A percentile compares a stretch with the other conserved stretches of the same genome.
Evolutionary conservation across 352 stramenopile genomes (phyloP).

Genomic region (Phytophthora cryptogea): DNA sequence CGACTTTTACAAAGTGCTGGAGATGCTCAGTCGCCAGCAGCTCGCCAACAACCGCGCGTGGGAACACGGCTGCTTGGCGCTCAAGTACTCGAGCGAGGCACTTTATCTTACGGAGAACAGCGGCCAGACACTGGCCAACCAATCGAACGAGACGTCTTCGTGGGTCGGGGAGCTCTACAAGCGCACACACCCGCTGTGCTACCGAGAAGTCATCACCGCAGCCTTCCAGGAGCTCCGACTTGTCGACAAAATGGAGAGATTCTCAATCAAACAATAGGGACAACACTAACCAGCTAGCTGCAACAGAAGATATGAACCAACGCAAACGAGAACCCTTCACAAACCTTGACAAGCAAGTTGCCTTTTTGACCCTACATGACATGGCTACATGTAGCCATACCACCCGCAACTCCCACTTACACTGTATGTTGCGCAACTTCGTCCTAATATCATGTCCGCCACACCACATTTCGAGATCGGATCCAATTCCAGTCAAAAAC

Average conservation of each 20-base stretch:
- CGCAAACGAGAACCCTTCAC: background rate
- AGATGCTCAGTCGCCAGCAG: conserved; percentile 52
- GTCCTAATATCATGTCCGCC: background rate
- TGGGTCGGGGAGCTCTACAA: conserved; percentile 59
- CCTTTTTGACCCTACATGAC: background rate
- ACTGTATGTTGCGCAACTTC: background rate
- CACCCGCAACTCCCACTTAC: background rate
- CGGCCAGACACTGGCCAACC: conserved; percentile 42
- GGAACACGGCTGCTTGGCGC: conserved; percentile 49
- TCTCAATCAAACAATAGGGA: conserved; percentile 24
- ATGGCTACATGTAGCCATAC: too few species aligned
- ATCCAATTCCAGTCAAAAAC: conserved; percentile 14
- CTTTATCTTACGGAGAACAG: conserved; percentile 51
- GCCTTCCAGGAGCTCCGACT: conserved; percentile 50
- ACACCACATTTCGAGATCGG: background rate
- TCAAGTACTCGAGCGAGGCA: conserved; percentile 47
- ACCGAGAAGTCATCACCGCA: conserved; percentile 50
- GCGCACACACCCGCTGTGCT: conserved; percentile 53
- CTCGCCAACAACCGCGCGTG: conserved; percentile 42
- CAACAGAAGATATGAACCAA: conserved; percentile 10
- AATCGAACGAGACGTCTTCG: conserved; percentile 45
- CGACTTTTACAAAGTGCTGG: conserved; percentile 62
- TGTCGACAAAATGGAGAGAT: conserved; percentile 39
- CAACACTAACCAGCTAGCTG: background rate
- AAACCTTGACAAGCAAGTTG: background rate